Base-by-base conservation (phyloP, 2,329 filamentous ascomycete genomes). In the Alternaria hordeiaustralica region DNA sequence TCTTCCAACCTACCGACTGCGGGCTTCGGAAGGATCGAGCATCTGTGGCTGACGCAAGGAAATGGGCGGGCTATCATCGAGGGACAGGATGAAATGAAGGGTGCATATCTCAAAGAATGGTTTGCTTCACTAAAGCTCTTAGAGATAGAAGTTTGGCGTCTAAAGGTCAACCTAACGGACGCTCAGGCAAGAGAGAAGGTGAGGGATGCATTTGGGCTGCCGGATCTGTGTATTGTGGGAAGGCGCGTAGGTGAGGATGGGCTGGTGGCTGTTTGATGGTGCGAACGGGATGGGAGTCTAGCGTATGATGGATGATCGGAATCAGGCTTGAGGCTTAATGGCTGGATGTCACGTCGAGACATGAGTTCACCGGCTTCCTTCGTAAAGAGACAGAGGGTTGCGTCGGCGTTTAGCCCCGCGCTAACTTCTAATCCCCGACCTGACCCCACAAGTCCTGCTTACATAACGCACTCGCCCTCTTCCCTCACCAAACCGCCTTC, bases 401-500 rank as follows among this genome's bases (percentile, higher is more conserved):
- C 47, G 25, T 21, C 49, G 49, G 49, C 49, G 49, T 25, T 53
- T 36, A 21, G 12, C 51, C 33, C 43, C 56, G 53, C 64, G 60
- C 66, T 69, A 67, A 45, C 15, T 3, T 41, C 30, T 26, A 60
- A 61, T 18, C 51, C 18, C 56, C 58, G 33, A 36, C 33, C 33
- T 5, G 50, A 63, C 26, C 25, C 63, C 57, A 55, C 60, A 55
- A 23, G 12, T 26, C 13, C 47, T 55, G 55, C 61, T 66, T 61
- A 63, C 61, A 56, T 66, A 66, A 65, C 63, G 60, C 66, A 65
- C 63, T 43, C 36, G 36, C 46, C 50, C 33, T 54, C 55, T 30
- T 43, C 45, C 44, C n/a, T 50, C 45, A 64, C 51, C 58, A 54
- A 54, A 55, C 15, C 36, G 15, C 26, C 36, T 30, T 30, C 23